A percentile compares a stretch with the other conserved stretches of the same genome.
Evolutionary conservation across 2,329 filamentous ascomycete genomes (phyloP).

Genomic region (Fusarium neocosmosporiellum): DNA sequence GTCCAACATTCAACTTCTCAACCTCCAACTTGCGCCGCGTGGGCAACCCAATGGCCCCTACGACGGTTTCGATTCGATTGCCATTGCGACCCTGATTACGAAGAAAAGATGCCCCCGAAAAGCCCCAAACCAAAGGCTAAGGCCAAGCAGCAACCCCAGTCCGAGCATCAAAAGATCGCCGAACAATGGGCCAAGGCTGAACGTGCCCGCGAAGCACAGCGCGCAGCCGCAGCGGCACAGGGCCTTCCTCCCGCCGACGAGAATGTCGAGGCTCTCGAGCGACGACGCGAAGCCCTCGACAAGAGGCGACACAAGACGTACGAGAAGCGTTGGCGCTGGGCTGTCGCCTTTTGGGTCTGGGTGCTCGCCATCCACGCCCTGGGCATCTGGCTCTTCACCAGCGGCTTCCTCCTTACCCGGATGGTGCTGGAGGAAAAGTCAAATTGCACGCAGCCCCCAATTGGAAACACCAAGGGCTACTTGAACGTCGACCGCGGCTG

Average conservation of each 20-base stretch:
- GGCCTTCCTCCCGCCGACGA: conserved; percentile 48
- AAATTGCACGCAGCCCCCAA: conserved; percentile 75
- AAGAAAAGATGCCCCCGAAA: conserved; percentile 42
- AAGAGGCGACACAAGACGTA: conserved; percentile 60
- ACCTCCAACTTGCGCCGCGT: conserved; percentile 12
- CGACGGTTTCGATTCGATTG: conserved; percentile 20
- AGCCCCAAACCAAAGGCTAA: conserved; percentile 44
- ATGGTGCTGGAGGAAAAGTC: conserved; percentile 83
- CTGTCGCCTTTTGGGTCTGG: conserved; percentile 75
- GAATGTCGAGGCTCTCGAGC: conserved; percentile 54
- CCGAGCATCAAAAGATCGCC: conserved; percentile 65
- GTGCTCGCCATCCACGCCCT: conserved; percentile 79
- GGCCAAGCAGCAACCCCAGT: conserved; percentile 32
- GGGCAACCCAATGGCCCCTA: conserved; percentile 44
- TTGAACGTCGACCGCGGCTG: conserved; percentile 74
- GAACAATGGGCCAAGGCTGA: conserved; percentile 66
- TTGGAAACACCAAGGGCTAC: conserved; percentile 58
- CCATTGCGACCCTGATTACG: conserved; percentile 26
- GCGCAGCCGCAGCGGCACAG: conserved; percentile 48
- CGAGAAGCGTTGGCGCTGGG: conserved; percentile 67
- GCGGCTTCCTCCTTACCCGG: conserved; percentile 92
- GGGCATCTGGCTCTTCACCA: conserved; percentile 92
- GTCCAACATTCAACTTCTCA: conserved; percentile 11
- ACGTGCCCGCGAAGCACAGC: conserved; percentile 58
- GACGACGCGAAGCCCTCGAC: conserved; percentile 60